These are phyloP conservation scores for Lipomyces spencermartinsiae DNA, from an alignment of 805 yeast genomes.

Conservation along the genomic window DNA sequence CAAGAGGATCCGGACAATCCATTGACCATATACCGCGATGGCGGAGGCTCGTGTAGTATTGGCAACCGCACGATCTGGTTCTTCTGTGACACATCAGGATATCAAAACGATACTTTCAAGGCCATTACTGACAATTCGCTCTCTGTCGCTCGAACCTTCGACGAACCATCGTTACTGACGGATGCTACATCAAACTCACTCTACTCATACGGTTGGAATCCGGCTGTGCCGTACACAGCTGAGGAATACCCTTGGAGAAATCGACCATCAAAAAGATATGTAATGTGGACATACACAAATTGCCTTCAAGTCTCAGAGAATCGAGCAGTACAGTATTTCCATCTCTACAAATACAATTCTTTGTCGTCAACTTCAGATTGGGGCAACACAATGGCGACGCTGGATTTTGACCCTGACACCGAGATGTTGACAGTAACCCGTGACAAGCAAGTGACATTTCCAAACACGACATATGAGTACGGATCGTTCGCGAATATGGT, in stretches of 20 bases:
- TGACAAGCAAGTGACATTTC: slow-evolving; percentile 12
- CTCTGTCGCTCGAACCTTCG: slow-evolving; percentile 19
- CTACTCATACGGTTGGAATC: slow-evolving; percentile 12
- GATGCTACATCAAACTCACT: slow-evolving; percentile 19
- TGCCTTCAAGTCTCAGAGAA: slow-evolving; percentile 28
- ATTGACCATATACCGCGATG: slow-evolving; percentile 33
- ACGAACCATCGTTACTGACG: slow-evolving; percentile 9
- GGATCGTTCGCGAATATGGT: slow-evolving; percentile 33
- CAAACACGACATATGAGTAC: slow-evolving; percentile 25
- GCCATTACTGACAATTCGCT: slow-evolving; percentile 20
- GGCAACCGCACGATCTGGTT: slow-evolving; percentile 32
- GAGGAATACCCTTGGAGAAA: slow-evolving; percentile 13
- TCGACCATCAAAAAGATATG: slow-evolving; percentile 17
- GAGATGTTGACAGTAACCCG: slow-evolving; percentile 23
- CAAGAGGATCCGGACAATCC: slow-evolving; percentile 24
- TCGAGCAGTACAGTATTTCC: slow-evolving; percentile 28
- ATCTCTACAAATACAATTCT: slow-evolving; percentile 19
- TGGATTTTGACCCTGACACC: slow-evolving; percentile 17
- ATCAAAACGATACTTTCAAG: slow-evolving; percentile 12
- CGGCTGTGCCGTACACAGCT: slow-evolving; percentile 31
- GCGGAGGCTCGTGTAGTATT: slow-evolving; percentile 35
- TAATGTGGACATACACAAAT: slow-evolving; percentile 35
- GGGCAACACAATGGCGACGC: slow-evolving; percentile 32
- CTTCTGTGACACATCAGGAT: slow-evolving; percentile 29
- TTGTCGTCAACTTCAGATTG: neutral